Evolutionary conservation across 495 filamentous ascomycete species (phyloP).

Genomic region (Evernia prunastri): DNA sequence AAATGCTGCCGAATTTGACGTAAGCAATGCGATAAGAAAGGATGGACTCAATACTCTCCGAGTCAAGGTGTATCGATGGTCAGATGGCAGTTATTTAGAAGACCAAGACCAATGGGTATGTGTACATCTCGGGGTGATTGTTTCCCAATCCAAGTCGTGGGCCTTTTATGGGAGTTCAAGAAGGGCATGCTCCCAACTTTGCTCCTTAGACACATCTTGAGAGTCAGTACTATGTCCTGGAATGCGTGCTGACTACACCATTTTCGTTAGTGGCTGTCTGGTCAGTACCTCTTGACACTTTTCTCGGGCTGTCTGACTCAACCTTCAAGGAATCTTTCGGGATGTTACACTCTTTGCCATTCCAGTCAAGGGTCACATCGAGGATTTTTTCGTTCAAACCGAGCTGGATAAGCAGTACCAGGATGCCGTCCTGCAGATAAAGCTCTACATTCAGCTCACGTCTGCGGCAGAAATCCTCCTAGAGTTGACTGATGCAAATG

Average conservation of each 20-base stretch:
- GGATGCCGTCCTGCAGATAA: conserved; percentile 46
- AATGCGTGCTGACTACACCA: neutral
- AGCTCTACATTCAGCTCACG: conserved; percentile 35
- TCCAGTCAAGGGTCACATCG: conserved; percentile 43
- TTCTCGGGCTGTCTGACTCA: conserved; percentile 40
- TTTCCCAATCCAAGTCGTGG: neutral
- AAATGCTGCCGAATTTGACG: conserved; percentile 58
- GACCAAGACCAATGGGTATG: conserved; percentile 50
- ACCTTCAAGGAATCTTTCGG: conserved; percentile 52
- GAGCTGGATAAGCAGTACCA: conserved; percentile 49
- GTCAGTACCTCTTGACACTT: conserved; percentile 32
- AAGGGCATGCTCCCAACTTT: neutral
- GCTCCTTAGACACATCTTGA: neutral
- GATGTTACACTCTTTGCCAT: conserved; percentile 58
- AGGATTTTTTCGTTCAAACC: conserved; percentile 52
- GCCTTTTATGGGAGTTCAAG: neutral
- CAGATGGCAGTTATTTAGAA: conserved; percentile 58
- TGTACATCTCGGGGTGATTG: neutral
- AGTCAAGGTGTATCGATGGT: conserved; percentile 58
- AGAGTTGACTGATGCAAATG: conserved; percentile 27
- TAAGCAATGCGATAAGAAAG: conserved; percentile 39
- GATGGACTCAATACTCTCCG: conserved; percentile 43
- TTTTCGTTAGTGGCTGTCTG: conserved; percentile 41
- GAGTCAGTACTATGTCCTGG: neutral
- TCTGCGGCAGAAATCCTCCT: conserved; percentile 29